These are phyloP conservation scores for Apiospora malaysiana DNA, from an alignment of 2,329 filamentous ascomycete species.

Conservation along the genomic window DNA sequence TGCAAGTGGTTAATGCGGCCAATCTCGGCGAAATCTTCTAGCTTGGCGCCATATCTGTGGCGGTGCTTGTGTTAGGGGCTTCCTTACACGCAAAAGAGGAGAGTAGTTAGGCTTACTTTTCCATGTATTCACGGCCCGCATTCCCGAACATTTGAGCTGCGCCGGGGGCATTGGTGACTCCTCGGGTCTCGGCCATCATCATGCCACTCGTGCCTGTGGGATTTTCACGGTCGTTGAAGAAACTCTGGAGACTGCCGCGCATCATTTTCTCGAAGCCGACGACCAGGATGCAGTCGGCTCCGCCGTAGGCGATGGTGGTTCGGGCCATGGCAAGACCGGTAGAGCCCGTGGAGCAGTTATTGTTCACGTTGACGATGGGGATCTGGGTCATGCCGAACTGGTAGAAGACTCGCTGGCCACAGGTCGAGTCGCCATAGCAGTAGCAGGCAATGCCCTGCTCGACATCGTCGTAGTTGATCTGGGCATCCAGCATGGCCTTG, in stretches of 20 bases:
- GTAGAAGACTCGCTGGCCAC: slow-evolving; percentile 96
- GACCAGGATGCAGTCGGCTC: slow-evolving; percentile 86
- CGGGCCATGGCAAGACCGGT: slow-evolving; percentile 87
- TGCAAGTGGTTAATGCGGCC: slow-evolving; percentile 92
- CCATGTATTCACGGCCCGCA: slow-evolving; percentile 91
- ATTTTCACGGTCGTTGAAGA: slow-evolving; percentile 85
- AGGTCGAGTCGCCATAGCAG: slow-evolving; percentile 95
- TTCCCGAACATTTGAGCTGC: slow-evolving; percentile 97
- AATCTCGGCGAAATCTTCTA: slow-evolving; percentile 93
- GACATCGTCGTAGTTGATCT: slow-evolving; percentile 96
- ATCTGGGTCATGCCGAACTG: slow-evolving; percentile 98
- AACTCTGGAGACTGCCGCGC: slow-evolving; percentile 80
- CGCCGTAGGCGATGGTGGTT: slow-evolving; percentile 79
- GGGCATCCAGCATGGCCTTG: slow-evolving; percentile 83
- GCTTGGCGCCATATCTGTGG: slow-evolving; percentile 77
- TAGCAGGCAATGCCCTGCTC: slow-evolving; percentile 97
- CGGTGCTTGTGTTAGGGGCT: slow-evolving; percentile 24
- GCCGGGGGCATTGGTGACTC: slow-evolving; percentile 80
- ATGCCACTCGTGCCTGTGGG: slow-evolving; percentile 73
- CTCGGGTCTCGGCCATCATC: slow-evolving; percentile 86
- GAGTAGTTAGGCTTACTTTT: slow-evolving; percentile 65
- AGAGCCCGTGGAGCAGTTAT: slow-evolving; percentile 96
- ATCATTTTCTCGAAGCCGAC: slow-evolving; percentile 99
- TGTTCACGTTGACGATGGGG: slow-evolving; percentile 97
- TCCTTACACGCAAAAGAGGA: background rate